phyloP scores from a whole-genome alignment of 1,284 basidiomycete genomes.

The Neonothopanus nambi region DNA sequence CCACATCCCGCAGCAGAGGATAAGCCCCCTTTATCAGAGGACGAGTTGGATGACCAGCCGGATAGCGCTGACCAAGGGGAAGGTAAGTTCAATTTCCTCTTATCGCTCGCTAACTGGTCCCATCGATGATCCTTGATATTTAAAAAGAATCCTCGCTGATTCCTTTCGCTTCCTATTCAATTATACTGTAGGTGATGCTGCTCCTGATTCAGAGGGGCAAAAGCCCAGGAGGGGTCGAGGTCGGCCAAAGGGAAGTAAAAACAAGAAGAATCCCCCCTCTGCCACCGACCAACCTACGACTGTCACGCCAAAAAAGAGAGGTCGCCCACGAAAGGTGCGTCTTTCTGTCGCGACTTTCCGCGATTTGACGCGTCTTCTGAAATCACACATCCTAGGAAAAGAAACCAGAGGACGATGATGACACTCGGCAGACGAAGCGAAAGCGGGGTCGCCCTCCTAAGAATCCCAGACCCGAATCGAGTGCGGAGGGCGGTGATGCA shows the following conservation, averaged over 20 bases:
- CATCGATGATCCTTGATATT: conserved; percentile 24
- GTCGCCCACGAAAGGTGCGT: conserved; percentile 75
- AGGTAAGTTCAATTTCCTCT: conserved; percentile 32
- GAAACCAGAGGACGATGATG: conserved; percentile 47
- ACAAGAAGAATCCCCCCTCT: conserved; percentile 62
- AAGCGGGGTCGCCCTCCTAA: conserved; percentile 76
- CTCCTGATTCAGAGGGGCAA: conserved; percentile 20
- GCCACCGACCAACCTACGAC: conserved; percentile 39
- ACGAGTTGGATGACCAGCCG: conserved; percentile 41
- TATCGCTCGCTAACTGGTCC: conserved; percentile 2
- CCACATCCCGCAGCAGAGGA: conserved; percentile 38
- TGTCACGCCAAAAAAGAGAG: conserved; percentile 61
- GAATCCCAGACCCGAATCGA: conserved; percentile 50
- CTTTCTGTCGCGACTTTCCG: conserved; percentile 14
- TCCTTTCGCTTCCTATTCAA: conserved; percentile 17
- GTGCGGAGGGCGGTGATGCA: conserved; percentile 34
- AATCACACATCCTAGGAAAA: conserved; percentile 48
- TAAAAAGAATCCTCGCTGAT: conserved; percentile 23
- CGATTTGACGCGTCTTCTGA: conserved; percentile 22
- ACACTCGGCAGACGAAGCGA: conserved; percentile 60
- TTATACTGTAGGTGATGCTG: conserved; percentile 21
- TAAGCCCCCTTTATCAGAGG: conserved; percentile 39
- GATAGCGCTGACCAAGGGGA: conserved; percentile 36
- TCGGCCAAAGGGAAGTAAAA: conserved; percentile 80
- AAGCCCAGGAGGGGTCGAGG: conserved; percentile 70